A percentile compares a stretch with the other conserved stretches of the same genome.
phyloP scores from a whole-genome alignment of 345 rosid genomes.

The Moricandia arvensis region DNA sequence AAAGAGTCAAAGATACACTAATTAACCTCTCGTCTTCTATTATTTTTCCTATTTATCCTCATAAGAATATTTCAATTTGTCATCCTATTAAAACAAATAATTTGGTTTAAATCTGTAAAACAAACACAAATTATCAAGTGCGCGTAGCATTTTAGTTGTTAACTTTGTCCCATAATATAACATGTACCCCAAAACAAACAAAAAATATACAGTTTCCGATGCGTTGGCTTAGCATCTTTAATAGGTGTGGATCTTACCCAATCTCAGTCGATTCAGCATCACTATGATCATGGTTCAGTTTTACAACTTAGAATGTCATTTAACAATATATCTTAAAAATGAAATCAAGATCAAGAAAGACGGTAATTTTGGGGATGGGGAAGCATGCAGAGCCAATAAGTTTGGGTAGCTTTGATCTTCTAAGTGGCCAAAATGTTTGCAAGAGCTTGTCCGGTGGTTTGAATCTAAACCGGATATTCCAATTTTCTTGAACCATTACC shows the following conservation, averaged over 20 bases:
- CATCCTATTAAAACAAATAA: not conserved
- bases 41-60: not conserved
- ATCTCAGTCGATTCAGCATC: not conserved
- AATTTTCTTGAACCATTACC: conserved; percentile 20
- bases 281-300: not conserved
- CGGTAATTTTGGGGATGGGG: conserved; percentile 53
- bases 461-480: conserved; percentile 57
- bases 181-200: too few species aligned
- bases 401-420: conserved; percentile 39
- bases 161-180: too few species aligned
- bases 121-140: not conserved
- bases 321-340: not conserved
- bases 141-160: not conserved
- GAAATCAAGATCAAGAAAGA: conserved; percentile 52
- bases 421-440: conserved; percentile 43
- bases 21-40: not conserved
- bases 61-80: not conserved
- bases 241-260: conserved; percentile 26
- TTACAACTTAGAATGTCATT: not conserved
- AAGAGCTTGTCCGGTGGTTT: conserved; percentile 57
- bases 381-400: conserved; percentile 35
- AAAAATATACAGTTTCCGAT: conserved; percentile 57
- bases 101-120: too few species aligned
- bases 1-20: not conserved
- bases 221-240: conserved; percentile 55